A percentile compares a stretch with the other conserved stretches of the same genome.
Evolutionary conservation across 148 eudicot genomes (phyloP).

Genomic region (Amaranthus cruentus): DNA sequence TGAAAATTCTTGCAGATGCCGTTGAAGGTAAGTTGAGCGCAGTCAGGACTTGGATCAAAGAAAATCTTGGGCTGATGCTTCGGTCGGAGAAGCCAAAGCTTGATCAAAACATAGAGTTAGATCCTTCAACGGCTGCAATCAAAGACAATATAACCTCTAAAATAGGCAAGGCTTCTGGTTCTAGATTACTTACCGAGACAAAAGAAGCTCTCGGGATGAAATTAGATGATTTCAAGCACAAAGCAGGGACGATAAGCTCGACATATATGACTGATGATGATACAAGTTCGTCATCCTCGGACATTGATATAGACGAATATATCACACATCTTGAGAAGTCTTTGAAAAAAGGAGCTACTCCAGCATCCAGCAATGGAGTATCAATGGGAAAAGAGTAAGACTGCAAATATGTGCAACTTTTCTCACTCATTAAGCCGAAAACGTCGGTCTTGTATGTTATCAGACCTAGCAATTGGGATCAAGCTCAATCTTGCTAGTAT

Average conservation of each 20-base stretch:
- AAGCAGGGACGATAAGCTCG: slow-evolving; percentile 2
- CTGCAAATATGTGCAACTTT: too few species aligned
- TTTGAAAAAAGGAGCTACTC: not conserved
- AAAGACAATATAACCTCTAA: slow-evolving; percentile 1
- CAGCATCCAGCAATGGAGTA: not conserved
- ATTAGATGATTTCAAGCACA: slow-evolving; percentile 6
- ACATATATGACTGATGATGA: slow-evolving; percentile 19
- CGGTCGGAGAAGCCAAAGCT: slow-evolving; percentile 7
- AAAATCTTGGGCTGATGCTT: slow-evolving; percentile 32
- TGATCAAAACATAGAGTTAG: not conserved
- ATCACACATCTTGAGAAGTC: slow-evolving; percentile 15
- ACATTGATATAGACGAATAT: slow-evolving; percentile 26
- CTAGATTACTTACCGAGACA: slow-evolving; percentile 14
- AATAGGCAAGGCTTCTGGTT: slow-evolving; percentile 7
- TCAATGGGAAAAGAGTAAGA: not conserved
- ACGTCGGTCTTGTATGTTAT: too few species aligned
- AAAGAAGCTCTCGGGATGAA: slow-evolving; percentile 15
- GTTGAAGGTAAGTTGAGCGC: slow-evolving; percentile 53
- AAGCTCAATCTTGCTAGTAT: too few species aligned
- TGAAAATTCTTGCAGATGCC: slow-evolving; percentile 54
- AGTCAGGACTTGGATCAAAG: slow-evolving; percentile 40
- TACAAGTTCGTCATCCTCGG: slow-evolving; percentile 21
- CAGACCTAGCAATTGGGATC: too few species aligned
- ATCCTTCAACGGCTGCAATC: slow-evolving; percentile 16
- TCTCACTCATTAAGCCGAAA: too few species aligned